Conservation (phyloP, 2,329 filamentous ascomycete genomes). For the Penicillium sp. region DNA sequence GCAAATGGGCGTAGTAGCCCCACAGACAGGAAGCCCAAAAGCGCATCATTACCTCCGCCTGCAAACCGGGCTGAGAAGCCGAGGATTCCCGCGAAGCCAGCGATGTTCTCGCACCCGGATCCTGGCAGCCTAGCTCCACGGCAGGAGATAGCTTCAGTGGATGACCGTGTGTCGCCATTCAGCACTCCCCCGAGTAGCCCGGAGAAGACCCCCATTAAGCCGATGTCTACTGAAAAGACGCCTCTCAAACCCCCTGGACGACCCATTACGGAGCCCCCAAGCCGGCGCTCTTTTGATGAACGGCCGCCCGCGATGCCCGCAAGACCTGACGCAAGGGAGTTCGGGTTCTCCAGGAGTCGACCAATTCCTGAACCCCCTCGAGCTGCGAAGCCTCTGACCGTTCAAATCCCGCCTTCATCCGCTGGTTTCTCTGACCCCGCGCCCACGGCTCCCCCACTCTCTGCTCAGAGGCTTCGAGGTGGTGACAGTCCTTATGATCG, state of each 20-base stretch:
- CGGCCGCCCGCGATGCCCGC: slow-evolving; percentile 23
- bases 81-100: slow-evolving; percentile 58
- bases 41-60: slow-evolving; percentile 64
- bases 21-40: slow-evolving; percentile 38
- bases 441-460: slow-evolving; percentile 35
- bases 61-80: slow-evolving; percentile 82
- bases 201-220: slow-evolving; percentile 54
- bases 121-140: slow-evolving; percentile 30
- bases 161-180: slow-evolving; percentile 71
- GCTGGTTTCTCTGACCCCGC: slow-evolving; percentile 21
- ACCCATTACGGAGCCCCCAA: slow-evolving; percentile 30
- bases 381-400: slow-evolving; percentile 35
- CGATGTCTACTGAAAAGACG: slow-evolving; percentile 15
- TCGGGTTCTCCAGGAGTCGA: slow-evolving; percentile 32
- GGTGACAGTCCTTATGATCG: slow-evolving; percentile 46
- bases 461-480: slow-evolving; percentile 43
- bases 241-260: slow-evolving; percentile 23
- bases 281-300: slow-evolving; percentile 33
- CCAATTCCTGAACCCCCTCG: slow-evolving; percentile 31
- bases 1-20: slow-evolving; percentile 21
- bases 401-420: slow-evolving; percentile 34
- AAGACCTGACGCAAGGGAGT: slow-evolving; percentile 32
- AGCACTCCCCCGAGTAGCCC: slow-evolving; percentile 79
- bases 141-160: slow-evolving; percentile 32
- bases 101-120: slow-evolving; percentile 36